Conservation (phyloP, 345 rosid species). For the Sonneratia alba region DNA sequence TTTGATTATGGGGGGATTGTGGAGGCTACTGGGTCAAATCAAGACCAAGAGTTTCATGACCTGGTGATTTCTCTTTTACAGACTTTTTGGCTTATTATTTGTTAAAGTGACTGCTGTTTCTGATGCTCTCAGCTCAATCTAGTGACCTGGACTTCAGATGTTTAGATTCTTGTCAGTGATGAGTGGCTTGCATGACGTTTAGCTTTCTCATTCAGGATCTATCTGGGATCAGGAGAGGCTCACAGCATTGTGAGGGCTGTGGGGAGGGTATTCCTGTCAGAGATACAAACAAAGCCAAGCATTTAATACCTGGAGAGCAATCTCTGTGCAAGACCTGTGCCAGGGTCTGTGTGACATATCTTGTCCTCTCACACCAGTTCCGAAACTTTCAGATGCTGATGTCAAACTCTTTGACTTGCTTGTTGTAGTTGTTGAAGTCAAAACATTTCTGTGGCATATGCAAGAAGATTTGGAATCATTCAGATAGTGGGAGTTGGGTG, state of each 20-base stretch:
- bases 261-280: conserved; percentile 44
- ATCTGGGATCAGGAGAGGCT: conserved; percentile 31
- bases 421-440: conserved; percentile 61
- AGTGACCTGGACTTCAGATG: too few relatives aligned
- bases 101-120: background rate
- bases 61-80: conserved; percentile 39
- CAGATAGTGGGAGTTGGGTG: conserved; percentile 85
- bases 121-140: too few relatives aligned
- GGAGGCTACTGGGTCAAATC: conserved; percentile 73
- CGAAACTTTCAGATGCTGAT: background rate
- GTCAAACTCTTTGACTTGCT: conserved; percentile 9
- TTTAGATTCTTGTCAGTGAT: background rate
- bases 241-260: conserved; percentile 61
- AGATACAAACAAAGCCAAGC: conserved; percentile 43
- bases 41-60: conserved; percentile 47
- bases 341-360: conserved; percentile 36
- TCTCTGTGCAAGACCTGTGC: conserved; percentile 73
- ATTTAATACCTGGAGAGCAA: conserved; percentile 40
- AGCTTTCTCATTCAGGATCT: conserved; percentile 34
- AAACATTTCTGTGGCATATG: conserved; percentile 84
- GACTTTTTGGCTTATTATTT: background rate
- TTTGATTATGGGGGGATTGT: conserved; percentile 55
- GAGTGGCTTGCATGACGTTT: conserved; percentile 7
- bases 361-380: background rate
- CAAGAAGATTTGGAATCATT: conserved; percentile 66